These are phyloP conservation scores for Suillus placidus DNA, from an alignment of 768 basidiomycete species.

Conservation along the genomic window DNA sequence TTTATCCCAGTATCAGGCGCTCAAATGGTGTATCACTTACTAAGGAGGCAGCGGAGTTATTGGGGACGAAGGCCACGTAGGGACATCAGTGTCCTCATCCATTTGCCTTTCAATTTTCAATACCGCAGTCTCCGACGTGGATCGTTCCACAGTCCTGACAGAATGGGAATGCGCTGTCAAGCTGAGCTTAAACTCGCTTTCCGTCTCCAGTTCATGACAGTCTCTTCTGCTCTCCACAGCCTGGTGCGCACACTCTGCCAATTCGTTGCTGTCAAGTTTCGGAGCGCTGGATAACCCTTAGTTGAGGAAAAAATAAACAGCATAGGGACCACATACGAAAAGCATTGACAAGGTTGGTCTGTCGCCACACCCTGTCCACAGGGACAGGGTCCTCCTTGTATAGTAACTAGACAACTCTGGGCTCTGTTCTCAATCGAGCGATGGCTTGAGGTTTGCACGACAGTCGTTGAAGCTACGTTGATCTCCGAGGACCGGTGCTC, in stretches of 20 bases:
- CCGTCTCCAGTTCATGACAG: neutral
- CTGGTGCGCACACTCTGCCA: neutral
- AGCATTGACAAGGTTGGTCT: neutral
- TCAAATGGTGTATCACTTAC: neutral
- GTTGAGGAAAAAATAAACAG: neutral
- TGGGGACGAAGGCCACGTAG: neutral
- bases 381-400: neutral
- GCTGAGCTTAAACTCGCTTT: neutral
- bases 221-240: neutral
- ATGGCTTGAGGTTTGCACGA: neutral
- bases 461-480: neutral
- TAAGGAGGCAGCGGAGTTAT: neutral
- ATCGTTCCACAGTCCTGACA: neutral
- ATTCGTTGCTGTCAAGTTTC: neutral
- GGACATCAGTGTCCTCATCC: neutral
- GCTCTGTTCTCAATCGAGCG: neutral
- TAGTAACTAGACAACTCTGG: neutral
- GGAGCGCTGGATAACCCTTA: neutral
- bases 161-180: neutral
- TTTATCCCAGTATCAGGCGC: neutral
- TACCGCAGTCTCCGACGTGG: neutral
- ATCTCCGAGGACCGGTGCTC: neutral
- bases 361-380: neutral
- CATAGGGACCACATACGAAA: neutral
- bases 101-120: no score